phyloP scores from a whole-genome alignment of 2,329 filamentous ascomycete genomes.

The Ceratocystis albifundus region DNA sequence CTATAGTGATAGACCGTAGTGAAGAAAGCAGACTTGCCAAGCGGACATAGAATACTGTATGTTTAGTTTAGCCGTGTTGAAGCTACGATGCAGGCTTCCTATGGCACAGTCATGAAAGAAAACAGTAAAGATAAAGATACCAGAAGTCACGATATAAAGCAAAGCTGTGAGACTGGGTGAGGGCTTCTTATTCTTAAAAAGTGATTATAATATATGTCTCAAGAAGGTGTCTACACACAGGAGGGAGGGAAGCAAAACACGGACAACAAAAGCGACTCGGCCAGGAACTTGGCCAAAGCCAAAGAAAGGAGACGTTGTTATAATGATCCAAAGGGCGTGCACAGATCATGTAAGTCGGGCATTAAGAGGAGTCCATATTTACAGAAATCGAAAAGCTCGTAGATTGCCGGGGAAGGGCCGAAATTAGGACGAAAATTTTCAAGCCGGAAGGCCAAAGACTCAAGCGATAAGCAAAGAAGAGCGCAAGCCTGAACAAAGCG shows the following conservation, averaged over 20 bases:
- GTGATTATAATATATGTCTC: background rate
- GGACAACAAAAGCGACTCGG: background rate
- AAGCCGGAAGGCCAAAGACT: background rate
- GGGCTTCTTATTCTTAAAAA: background rate
- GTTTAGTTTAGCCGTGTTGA: background rate
- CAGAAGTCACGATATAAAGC: slow-evolving; percentile 4
- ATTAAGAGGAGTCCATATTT: slow-evolving; percentile 10
- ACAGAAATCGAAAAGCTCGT: background rate
- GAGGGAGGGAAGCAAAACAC: background rate
- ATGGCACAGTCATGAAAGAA: background rate
- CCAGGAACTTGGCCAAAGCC: background rate
- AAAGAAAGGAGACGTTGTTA: background rate
- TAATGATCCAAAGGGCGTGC: slow-evolving; percentile 5
- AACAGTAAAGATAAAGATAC: background rate
- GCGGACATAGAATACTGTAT: background rate
- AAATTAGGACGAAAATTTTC: slow-evolving; percentile 14
- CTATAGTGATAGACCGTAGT: background rate
- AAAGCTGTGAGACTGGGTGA: background rate
- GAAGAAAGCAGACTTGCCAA: background rate
- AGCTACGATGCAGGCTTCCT: background rate
- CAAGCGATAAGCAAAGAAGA: background rate
- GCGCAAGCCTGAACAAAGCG: background rate
- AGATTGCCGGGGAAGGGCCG: slow-evolving; percentile 12
- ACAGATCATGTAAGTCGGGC: slow-evolving; percentile 11
- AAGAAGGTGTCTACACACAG: background rate